These are phyloP conservation scores for Gilbertella persicaria DNA, from an alignment of 371 early-diverging fungal species.

Conservation along the genomic window DNA sequence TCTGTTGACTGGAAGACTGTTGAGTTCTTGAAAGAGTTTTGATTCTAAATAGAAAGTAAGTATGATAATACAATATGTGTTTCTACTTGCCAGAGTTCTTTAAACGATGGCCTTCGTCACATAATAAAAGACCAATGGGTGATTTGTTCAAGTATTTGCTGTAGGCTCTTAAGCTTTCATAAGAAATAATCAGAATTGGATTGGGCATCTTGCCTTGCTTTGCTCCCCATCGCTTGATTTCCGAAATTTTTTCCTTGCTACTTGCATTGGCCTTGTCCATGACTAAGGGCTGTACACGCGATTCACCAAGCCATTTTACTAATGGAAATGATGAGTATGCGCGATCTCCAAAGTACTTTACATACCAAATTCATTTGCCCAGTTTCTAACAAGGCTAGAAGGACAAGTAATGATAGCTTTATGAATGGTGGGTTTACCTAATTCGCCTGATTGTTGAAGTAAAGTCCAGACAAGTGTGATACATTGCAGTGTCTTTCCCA, in stretches of 20 bases:
- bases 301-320: conserved; percentile 91
- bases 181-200: conserved; percentile 93
- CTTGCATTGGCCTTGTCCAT: conserved; percentile 80
- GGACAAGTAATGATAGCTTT: conserved; percentile 90
- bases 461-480: conserved; percentile 95
- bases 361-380: conserved; percentile 82
- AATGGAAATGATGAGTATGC: background rate
- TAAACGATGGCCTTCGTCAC: conserved; percentile 98
- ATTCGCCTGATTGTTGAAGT: conserved; percentile 83
- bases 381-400: conserved; percentile 81
- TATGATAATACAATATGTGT: background rate
- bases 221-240: conserved; percentile 78
- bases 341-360: background rate
- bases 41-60: conserved; percentile 51
- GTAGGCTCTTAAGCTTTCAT: conserved; percentile 90
- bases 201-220: conserved; percentile 83
- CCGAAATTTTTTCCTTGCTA: conserved; percentile 82
- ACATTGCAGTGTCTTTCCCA: conserved; percentile 95
- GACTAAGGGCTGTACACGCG: conserved; percentile 77
- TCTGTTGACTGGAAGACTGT: conserved; percentile 79
- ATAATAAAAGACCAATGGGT: conserved; percentile 90
- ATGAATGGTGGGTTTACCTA: conserved; percentile 89
- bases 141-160: conserved; percentile 70
- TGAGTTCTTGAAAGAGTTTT: conserved; percentile 85
- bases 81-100: conserved; percentile 76